Evolutionary conservation across 2,329 filamentous ascomycete genomes (phyloP), one percentile per base, ranked within the genome.

Genomic region (Colletotrichum shisoi): DNA sequence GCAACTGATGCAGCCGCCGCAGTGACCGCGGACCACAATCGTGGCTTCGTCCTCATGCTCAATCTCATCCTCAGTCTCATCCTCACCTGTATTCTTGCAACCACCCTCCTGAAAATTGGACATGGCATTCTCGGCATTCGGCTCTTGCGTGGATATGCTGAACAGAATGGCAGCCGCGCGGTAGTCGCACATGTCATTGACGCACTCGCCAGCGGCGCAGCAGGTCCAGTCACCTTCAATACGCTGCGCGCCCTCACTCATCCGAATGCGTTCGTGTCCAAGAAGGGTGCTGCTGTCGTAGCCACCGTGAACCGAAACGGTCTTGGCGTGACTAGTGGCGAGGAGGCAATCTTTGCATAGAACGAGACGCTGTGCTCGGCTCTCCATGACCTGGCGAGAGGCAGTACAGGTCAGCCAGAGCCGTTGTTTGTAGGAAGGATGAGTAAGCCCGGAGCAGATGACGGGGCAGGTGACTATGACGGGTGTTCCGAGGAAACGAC

Each of bases 141-240:
- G 31, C 6, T 4, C 12, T 19, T 39, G 51, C 31, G 17, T 15
- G 12, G 51, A 24, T 2, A 53, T 53, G 3, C 31, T 11, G 4
- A 9, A 39, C 11, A 65, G n/a, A 9, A 61, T 15, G 13, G 57
- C 57, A 27, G 57, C 49, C 13, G 40, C 62, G 13, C 62, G 57
- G 39, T 48, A 65, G 15, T 56, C 42, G 24, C 57, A 65, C 2
- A 65, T 8, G 4, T 37, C 12, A 4, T 42, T 37, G 11, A 24
- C 34, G 11, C 62, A 65, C 1, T 49, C 44, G 2, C 62, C 48
- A 6, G 44, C 24, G 11, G 57, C 57, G 24, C 62, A 65, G 12
- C 62, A 65, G 3, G 62, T 62, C 62, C 57, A 65, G 31, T 54
- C 49, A 39, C 49, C 39, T 27, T 42, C 42, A 8, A 62, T 49